These are phyloP conservation scores for Quercus rubra DNA, from an alignment of 306 rosid species.

Conservation along the genomic window DNA sequence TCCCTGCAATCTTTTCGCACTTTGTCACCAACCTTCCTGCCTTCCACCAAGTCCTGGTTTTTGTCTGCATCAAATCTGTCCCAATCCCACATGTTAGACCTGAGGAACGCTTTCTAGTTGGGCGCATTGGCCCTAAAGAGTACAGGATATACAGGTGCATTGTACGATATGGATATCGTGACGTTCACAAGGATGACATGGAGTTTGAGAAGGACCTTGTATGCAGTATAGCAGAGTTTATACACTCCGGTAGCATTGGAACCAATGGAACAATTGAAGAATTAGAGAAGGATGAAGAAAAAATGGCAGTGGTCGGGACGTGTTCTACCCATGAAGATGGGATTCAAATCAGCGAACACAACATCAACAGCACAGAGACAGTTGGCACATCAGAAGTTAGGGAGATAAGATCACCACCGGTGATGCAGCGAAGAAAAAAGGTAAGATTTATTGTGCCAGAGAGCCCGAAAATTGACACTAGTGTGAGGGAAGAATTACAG, in stretches of 20 bases:
- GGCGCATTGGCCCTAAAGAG: conserved; percentile 66
- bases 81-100: conserved; percentile 79
- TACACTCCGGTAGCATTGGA: conserved; percentile 38
- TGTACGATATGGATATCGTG: conserved; percentile 86
- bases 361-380: conserved; percentile 6
- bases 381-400: conserved; percentile 35
- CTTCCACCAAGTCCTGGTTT: conserved; percentile 87
- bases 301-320: conserved; percentile 69
- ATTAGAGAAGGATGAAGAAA: conserved; percentile 31
- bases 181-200: conserved; percentile 73
- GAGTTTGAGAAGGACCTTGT: conserved; percentile 89
- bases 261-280: conserved; percentile 22
- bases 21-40: conserved; percentile 95
- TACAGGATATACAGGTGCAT: conserved; percentile 78
- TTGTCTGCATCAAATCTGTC: conserved; percentile 90
- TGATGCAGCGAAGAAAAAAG: conserved; percentile 46
- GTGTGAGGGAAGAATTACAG: conserved; percentile 50
- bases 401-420: conserved; percentile 60
- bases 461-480: conserved; percentile 54
- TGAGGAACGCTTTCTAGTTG: conserved; percentile 77
- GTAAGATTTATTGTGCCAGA: conserved; percentile 81
- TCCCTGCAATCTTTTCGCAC: conserved; percentile 88
- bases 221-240: conserved; percentile 83
- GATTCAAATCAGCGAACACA: conserved; percentile 39
- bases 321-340: conserved; percentile 47